Evolutionary conservation across 257 asterid species (phyloP).

Genomic region (Coffea eugenioides): DNA sequence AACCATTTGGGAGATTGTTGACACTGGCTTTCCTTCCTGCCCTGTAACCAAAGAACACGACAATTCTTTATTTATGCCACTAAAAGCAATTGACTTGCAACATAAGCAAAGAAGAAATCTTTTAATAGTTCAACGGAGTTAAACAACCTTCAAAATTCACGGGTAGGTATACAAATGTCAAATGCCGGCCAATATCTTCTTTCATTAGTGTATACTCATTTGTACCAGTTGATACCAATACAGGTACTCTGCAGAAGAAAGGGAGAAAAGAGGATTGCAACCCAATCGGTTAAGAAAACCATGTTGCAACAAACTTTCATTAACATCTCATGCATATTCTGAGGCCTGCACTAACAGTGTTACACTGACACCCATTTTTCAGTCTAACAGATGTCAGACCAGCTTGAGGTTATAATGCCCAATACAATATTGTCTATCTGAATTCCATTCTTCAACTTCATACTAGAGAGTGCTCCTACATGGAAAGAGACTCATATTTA

Average conservation of each 20-base stretch:
- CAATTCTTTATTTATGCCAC: constrained; percentile 9
- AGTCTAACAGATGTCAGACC: neutral
- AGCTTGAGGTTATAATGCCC: neutral
- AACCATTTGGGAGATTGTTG: constrained; percentile 57
- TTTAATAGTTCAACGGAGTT: constrained; percentile 15
- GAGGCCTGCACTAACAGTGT: neutral
- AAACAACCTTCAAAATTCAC: constrained; percentile 87
- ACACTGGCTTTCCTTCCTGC: constrained; percentile 80
- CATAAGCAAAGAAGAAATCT: constrained; percentile 14
- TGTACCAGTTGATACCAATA: constrained; percentile 65
- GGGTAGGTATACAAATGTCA: constrained; percentile 76
- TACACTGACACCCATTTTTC: neutral
- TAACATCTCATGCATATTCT: neutral
- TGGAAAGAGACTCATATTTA: neutral
- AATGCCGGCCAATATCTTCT: constrained; percentile 68
- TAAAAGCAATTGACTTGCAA: constrained; percentile 14
- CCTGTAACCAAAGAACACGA: constrained; percentile 48
- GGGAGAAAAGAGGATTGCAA: constrained; percentile 16
- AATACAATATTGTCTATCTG: neutral
- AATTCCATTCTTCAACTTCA: neutral
- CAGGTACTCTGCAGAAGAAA: constrained; percentile 51
- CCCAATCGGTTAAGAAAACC: neutral
- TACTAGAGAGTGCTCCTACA: neutral
- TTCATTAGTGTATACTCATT: constrained; percentile 68
- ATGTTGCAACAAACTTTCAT: neutral